A percentile compares a stretch with the other conserved stretches of the same genome.
Conservation (phyloP, 2,329 filamentous ascomycete genomes). For the Cercospora brassicicola region DNA sequence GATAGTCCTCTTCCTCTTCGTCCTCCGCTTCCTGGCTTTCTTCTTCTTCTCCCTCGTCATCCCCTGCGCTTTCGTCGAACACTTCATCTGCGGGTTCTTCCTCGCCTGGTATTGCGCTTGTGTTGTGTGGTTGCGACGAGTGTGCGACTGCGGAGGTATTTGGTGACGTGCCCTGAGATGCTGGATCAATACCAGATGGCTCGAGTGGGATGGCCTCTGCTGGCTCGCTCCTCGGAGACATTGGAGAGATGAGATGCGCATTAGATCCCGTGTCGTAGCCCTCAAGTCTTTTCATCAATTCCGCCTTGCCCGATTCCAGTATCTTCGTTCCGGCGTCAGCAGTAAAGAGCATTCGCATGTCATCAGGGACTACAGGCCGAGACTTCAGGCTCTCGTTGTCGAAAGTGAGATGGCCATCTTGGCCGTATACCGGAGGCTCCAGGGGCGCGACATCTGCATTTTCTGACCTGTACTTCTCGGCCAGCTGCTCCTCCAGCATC, state of each 20-base stretch:
- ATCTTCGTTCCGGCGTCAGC: constrained; percentile 52
- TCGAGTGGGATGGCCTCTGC: neutral
- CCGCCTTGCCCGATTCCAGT: constrained; percentile 52
- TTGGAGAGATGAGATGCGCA: constrained; percentile 8
- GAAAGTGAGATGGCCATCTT: constrained; percentile 33
- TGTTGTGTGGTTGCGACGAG: neutral
- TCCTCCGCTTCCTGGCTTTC: constrained; percentile 67
- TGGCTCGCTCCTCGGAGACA: constrained; percentile 5
- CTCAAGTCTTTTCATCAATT: constrained; percentile 53
- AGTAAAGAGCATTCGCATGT: constrained; percentile 53
- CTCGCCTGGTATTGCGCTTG: neutral
- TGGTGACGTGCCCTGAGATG: neutral
- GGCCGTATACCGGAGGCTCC: constrained; percentile 29
- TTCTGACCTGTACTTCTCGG: constrained; percentile 32
- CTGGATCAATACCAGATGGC: neutral
- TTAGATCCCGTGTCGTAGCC: constrained; percentile 42
- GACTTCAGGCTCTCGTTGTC: constrained; percentile 26
- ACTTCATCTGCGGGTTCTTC: constrained; percentile 21
- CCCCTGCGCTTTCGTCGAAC: constrained; percentile 23
- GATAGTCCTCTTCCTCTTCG: constrained; percentile 74
- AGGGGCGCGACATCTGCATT: constrained; percentile 28
- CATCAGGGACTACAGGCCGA: constrained; percentile 37
- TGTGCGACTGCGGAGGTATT: neutral
- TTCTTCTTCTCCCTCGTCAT: constrained; percentile 53
- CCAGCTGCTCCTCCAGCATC: constrained; percentile 35